Evolutionary conservation across 352 stramenopile species (phyloP).

Genomic region (Pythium phragmitis): DNA sequence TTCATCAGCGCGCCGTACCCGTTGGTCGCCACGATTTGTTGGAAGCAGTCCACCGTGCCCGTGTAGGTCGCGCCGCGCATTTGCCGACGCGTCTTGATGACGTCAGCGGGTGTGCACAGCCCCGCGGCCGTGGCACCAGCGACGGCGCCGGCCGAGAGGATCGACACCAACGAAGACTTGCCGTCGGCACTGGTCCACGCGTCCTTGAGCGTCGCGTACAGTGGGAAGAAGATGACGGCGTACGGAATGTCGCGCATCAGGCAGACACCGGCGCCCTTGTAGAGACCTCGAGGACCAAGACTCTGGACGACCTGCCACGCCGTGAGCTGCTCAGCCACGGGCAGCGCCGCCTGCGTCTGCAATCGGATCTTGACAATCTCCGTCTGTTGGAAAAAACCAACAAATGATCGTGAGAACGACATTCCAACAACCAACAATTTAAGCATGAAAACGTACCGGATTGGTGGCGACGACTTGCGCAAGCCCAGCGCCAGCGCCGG

Average conservation of each 20-base stretch:
- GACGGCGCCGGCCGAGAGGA: conserved; percentile 59
- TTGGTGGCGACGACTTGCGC: conserved; percentile 88
- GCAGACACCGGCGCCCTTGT: conserved; percentile 85
- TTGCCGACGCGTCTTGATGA: conserved; percentile 90
- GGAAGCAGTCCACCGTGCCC: conserved; percentile 82
- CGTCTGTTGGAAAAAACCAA: conserved; percentile 37
- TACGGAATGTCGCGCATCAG: conserved; percentile 93
- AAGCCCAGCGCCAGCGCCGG: conserved; percentile 69
- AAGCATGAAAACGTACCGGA: conserved; percentile 37
- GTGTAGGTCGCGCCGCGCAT: conserved; percentile 78
- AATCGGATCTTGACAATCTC: conserved; percentile 93
- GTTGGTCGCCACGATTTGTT: conserved; percentile 72
- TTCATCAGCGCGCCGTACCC: conserved; percentile 87
- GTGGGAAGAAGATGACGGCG: conserved; percentile 92
- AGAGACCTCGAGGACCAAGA: conserved; percentile 79
- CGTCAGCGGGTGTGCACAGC: conserved; percentile 66
- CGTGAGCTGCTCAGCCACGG: conserved; percentile 54
- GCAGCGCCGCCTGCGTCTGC: conserved; percentile 81
- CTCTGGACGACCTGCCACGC: conserved; percentile 60
- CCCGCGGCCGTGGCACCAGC: conserved; percentile 65
- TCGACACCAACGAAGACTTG: conserved; percentile 54
- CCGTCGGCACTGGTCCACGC: conserved; percentile 47
- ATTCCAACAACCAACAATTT: background rate
- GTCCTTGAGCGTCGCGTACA: conserved; percentile 76
- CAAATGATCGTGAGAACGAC: conserved; percentile 5